Conservation (phyloP, 441 rosid genomes). For the Eutrema salsugineum region DNA sequence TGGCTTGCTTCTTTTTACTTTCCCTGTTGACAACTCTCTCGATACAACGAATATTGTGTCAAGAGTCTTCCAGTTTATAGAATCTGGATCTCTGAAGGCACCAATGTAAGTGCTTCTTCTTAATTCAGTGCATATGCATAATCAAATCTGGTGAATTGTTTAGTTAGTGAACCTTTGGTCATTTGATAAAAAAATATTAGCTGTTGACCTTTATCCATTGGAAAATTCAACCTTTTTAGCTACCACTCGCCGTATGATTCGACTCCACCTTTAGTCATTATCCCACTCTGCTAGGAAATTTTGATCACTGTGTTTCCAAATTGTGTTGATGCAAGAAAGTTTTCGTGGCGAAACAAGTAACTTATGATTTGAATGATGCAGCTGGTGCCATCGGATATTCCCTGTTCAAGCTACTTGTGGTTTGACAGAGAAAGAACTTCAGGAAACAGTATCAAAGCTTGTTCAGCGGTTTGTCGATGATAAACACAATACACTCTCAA, state of each 20-base stretch:
- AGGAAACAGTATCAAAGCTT: slow-evolving; percentile 61
- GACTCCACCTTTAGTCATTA: background rate
- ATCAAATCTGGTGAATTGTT: background rate
- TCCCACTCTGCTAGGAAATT: background rate
- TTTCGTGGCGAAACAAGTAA: background rate
- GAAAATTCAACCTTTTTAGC: background rate
- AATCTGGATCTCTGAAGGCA: slow-evolving; percentile 54
- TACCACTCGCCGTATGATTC: background rate
- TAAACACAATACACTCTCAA: slow-evolving; percentile 39
- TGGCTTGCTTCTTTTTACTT: slow-evolving; percentile 76
- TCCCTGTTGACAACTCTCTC: slow-evolving; percentile 40
- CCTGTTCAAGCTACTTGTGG: slow-evolving; percentile 87
- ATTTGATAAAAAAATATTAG: background rate
- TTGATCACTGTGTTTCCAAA: background rate
- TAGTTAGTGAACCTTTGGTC: background rate
- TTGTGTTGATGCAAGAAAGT: slow-evolving; percentile 6
- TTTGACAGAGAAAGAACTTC: slow-evolving; percentile 72
- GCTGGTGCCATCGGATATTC: slow-evolving; percentile 96
- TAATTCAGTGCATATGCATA: background rate
- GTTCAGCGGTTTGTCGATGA: slow-evolving; percentile 56
- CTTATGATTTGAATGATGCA: slow-evolving; percentile 35
- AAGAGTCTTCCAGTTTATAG: slow-evolving; percentile 46
- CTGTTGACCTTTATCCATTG: background rate
- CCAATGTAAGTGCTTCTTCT: slow-evolving; percentile 56
- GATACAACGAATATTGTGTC: slow-evolving; percentile 48